Conservation (phyloP, 805 yeast species). For the Spathaspora arborariae region DNA sequence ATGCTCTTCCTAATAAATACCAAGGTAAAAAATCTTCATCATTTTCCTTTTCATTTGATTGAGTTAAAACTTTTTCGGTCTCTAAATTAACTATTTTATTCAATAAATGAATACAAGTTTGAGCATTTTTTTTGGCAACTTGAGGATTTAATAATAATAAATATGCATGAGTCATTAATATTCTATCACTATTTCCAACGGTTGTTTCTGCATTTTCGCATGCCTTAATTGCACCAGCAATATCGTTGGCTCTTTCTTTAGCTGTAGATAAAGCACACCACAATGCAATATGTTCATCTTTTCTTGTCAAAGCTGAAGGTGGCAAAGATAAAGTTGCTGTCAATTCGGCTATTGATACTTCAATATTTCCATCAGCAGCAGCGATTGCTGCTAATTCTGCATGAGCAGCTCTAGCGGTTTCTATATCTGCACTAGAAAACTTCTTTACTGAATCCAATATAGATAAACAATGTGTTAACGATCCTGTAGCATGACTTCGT, state of each 20-base stretch:
- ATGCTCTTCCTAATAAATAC: conserved; percentile 52
- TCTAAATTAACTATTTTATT: conserved; percentile 27
- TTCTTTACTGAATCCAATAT: conserved; percentile 27
- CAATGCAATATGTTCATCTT: conserved; percentile 44
- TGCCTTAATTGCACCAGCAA: conserved; percentile 45
- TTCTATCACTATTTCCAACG: conserved; percentile 42
- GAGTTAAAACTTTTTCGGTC: conserved; percentile 16
- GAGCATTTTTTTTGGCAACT: conserved; percentile 18
- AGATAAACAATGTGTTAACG: conserved; percentile 43
- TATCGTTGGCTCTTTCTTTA: conserved; percentile 48
- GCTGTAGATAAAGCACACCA: conserved; percentile 54
- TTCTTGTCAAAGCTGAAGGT: conserved; percentile 41
- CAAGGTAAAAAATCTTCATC: conserved; percentile 56
- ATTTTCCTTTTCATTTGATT: conserved; percentile 18
- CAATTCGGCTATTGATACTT: conserved; percentile 47
- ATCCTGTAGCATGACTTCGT: conserved; percentile 43
- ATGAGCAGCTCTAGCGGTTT: conserved; percentile 49
- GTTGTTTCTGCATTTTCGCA: conserved; percentile 46
- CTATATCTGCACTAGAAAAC: conserved; percentile 32
- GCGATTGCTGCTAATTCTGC: conserved; percentile 56
- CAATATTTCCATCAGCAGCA: conserved; percentile 47
- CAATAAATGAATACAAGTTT: conserved; percentile 33
- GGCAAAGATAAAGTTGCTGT: conserved; percentile 49
- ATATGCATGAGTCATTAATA: conserved; percentile 48
- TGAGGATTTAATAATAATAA: conserved; percentile 29